Percentiles rank a stretch among this genome's conserved stretches.
These are phyloP conservation scores for Neodidymelliopsis sp. DNA, from an alignment of 2,329 filamentous ascomycete genomes.

Conservation along the genomic window DNA sequence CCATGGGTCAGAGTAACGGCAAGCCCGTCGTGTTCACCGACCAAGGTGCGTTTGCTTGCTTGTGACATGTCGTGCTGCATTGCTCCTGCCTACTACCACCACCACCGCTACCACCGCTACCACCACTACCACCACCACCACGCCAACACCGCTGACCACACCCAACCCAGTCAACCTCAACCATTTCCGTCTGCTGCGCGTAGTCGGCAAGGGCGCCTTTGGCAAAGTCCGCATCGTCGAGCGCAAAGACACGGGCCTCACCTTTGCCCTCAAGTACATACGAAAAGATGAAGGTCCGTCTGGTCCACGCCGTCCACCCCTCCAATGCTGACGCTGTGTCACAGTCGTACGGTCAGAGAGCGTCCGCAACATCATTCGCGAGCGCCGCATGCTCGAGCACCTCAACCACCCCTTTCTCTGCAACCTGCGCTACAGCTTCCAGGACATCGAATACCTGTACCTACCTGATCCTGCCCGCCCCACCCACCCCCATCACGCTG, in stretches of 20 bases:
- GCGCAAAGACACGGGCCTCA: conserved; percentile 90
- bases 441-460: conserved; percentile 97
- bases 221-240: conserved; percentile 99
- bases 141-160: conserved; percentile 10
- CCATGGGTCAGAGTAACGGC: conserved; percentile 94
- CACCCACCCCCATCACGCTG: not conserved
- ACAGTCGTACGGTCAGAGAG: conserved; percentile 96
- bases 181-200: conserved; percentile 92
- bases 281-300: conserved; percentile 93
- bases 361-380: conserved; percentile 96
- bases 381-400: conserved; percentile 97
- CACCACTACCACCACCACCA: not conserved
- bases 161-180: conserved; percentile 83
- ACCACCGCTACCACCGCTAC: not conserved
- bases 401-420: conserved; percentile 98
- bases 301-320: conserved; percentile 5
- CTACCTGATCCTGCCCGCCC: too few relatives aligned
- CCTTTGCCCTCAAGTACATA: conserved; percentile 97
- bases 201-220: conserved; percentile 97
- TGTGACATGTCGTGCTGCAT: too few relatives aligned
- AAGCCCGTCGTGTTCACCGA: conserved; percentile 92
- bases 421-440: conserved; percentile 98
- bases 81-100: not conserved
- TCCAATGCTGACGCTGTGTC: conserved; percentile 40
- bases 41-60: conserved; percentile 84